phyloP scores from a whole-genome alignment of 305 asterid species.

The Fraxinus velutina region DNA sequence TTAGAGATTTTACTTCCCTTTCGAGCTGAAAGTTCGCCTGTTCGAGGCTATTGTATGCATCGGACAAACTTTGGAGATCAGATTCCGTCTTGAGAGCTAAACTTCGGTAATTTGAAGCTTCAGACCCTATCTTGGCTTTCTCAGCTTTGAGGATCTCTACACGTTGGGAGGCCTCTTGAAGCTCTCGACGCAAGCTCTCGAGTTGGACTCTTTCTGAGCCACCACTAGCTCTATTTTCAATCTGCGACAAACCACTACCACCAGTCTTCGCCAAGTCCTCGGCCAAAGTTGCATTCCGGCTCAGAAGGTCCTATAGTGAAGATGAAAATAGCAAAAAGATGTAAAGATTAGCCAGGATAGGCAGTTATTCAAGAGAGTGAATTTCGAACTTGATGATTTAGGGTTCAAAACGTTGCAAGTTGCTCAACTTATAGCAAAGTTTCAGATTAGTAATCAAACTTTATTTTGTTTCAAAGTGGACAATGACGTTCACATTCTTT shows the following conservation, averaged over 20 bases:
- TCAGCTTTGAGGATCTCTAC: slow-evolving; percentile 69
- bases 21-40: slow-evolving; percentile 52
- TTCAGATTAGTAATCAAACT: background rate
- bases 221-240: slow-evolving; percentile 44
- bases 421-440: background rate
- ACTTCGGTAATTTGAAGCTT: slow-evolving; percentile 49
- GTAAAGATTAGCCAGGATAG: slow-evolving; percentile 8
- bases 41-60: slow-evolving; percentile 96
- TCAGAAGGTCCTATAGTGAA: slow-evolving; percentile 62
- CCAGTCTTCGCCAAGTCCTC: slow-evolving; percentile 74
- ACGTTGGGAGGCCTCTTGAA: slow-evolving; percentile 58
- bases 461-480: background rate
- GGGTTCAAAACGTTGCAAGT: background rate
- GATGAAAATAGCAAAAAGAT: slow-evolving; percentile 1
- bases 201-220: slow-evolving; percentile 68
- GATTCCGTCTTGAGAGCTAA: slow-evolving; percentile 64
- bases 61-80: slow-evolving; percentile 82
- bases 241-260: slow-evolving; percentile 47
- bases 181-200: slow-evolving; percentile 68
- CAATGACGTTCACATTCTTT: background rate
- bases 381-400: background rate
- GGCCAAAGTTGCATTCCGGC: slow-evolving; percentile 74
- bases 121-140: slow-evolving; percentile 55
- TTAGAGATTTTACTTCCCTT: slow-evolving; percentile 35
- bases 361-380: background rate